Percentiles rank a stretch among this genome's conserved stretches.
These are phyloP conservation scores for Spongiforma sp. DNA, from an alignment of 1,284 basidiomycete genomes.

Conservation along the genomic window DNA sequence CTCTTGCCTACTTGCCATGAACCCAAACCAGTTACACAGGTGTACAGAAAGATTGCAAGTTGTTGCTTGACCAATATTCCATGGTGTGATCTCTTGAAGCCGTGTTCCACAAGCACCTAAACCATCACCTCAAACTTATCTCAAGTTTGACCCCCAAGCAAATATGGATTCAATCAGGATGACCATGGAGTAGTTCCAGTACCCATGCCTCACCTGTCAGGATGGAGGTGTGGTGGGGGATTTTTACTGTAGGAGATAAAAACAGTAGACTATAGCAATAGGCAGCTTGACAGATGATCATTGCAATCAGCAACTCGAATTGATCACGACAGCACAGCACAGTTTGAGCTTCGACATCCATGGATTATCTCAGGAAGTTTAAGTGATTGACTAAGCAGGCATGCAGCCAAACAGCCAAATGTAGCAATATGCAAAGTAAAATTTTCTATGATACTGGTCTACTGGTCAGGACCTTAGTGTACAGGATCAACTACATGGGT, in stretches of 20 bases:
- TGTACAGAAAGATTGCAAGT: background rate
- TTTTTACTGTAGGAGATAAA: background rate
- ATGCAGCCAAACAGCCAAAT: no score
- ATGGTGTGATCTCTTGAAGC: background rate
- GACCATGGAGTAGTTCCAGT: background rate
- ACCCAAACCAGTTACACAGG: background rate
- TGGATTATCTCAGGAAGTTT: background rate
- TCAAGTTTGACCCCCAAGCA: background rate
- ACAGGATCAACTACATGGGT: no score
- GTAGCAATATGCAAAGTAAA: no score
- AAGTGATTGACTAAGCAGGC: background rate
- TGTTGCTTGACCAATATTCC: slow-evolving; percentile 2
- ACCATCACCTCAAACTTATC: background rate
- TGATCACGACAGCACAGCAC: background rate
- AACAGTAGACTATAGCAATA: background rate
- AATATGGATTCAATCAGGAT: background rate
- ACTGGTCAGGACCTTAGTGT: no score
- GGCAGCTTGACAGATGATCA: background rate
- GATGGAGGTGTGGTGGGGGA: background rate
- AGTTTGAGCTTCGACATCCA: background rate
- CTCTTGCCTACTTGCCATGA: background rate
- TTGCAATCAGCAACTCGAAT: background rate
- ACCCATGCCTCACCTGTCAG: background rate
- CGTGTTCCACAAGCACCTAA: background rate
- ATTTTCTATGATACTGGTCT: no score